A percentile compares a stretch with the other conserved stretches of the same genome.
Evolutionary conservation across 1,139 yeast species (phyloP).

Genomic region (Saccharomycopsis crataegensis): DNA sequence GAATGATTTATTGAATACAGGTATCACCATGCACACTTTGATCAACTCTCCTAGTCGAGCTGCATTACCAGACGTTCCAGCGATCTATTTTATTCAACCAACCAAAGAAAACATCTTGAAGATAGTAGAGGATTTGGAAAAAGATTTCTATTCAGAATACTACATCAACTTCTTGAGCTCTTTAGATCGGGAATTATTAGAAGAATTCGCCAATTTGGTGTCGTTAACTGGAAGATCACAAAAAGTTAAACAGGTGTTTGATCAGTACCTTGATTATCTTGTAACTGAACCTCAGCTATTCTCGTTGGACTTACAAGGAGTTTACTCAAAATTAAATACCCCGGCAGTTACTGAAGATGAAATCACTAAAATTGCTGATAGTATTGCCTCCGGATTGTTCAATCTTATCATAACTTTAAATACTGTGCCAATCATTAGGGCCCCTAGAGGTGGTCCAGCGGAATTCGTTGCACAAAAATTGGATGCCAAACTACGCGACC

Average conservation of each 20-base stretch:
- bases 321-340: slow-evolving; percentile 62
- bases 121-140: slow-evolving; percentile 64
- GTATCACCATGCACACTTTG: slow-evolving; percentile 81
- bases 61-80: slow-evolving; percentile 89
- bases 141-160: slow-evolving; percentile 68
- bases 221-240: slow-evolving; percentile 61
- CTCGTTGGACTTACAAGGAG: slow-evolving; percentile 60
- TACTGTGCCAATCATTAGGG: slow-evolving; percentile 79
- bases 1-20: slow-evolving; percentile 80
- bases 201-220: slow-evolving; percentile 81
- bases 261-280: slow-evolving; percentile 84
- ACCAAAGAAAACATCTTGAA: slow-evolving; percentile 62
- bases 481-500: slow-evolving; percentile 76
- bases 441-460: slow-evolving; percentile 92
- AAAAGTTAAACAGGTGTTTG: slow-evolving; percentile 79
- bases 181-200: slow-evolving; percentile 69
- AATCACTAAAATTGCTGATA: slow-evolving; percentile 61
- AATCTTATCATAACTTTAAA: slow-evolving; percentile 74
- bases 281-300: slow-evolving; percentile 92
- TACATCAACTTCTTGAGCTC: slow-evolving; percentile 84
- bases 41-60: slow-evolving; percentile 57
- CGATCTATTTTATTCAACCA: slow-evolving; percentile 84
- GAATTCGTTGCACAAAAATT: slow-evolving; percentile 85
- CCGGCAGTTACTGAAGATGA: slow-evolving; percentile 68
- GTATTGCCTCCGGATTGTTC: slow-evolving; percentile 71